A percentile compares a stretch with the other conserved stretches of the same genome.
These are phyloP conservation scores for Centaurea solstitialis DNA, from an alignment of 129 eudicot species.

Conservation along the genomic window DNA sequence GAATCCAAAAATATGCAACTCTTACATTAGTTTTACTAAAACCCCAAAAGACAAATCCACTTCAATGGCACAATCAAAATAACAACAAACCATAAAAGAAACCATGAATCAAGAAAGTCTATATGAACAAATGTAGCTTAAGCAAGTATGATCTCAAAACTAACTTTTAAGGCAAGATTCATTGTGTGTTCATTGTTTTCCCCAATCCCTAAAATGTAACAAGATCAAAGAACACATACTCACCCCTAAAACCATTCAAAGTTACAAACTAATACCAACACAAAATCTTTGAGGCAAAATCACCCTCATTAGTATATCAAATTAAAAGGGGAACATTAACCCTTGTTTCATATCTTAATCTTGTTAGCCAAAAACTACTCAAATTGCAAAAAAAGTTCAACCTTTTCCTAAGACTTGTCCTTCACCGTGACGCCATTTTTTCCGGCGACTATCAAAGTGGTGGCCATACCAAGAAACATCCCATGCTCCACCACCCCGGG, in stretches of 20 bases:
- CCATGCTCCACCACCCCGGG: constrained; percentile 96
- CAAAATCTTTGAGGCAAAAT: not conserved
- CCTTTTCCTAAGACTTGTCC: constrained; percentile 35
- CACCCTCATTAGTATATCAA: not conserved
- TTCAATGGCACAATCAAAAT: not conserved
- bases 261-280: not conserved
- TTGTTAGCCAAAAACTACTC: constrained; percentile 6
- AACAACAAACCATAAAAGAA: not conserved
- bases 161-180: not conserved
- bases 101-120: not conserved
- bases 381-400: not conserved
- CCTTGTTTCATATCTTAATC: constrained; percentile 2
- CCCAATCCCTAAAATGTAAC: not conserved
- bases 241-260: not conserved
- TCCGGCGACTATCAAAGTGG: constrained; percentile 77
- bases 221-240: not conserved
- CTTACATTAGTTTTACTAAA: not conserved
- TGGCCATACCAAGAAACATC: constrained; percentile 84
- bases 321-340: constrained; percentile 3
- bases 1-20: not conserved
- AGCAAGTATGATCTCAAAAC: not conserved
- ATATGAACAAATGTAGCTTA: constrained; percentile 1
- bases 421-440: constrained; percentile 68
- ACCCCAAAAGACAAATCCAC: not conserved
- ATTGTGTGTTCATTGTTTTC: not conserved